Percentiles rank a stretch among this genome's conserved stretches.
Evolutionary conservation across 225 moss, liverwort and hornwort species (phyloP).

Genomic region (Pseudoscleropodium purum): DNA sequence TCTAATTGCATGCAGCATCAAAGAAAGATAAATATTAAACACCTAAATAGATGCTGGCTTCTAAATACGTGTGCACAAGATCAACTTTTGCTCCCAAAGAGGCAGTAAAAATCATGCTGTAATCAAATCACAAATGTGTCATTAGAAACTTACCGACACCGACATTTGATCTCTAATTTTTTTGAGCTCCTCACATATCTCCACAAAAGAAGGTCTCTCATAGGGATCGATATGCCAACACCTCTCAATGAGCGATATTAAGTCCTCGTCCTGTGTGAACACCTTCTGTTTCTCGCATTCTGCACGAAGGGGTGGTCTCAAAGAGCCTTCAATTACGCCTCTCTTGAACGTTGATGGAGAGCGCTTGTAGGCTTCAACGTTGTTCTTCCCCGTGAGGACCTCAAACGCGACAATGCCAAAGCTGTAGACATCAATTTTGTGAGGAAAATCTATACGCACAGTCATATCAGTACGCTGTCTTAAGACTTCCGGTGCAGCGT

Average conservation of each 20-base stretch:
- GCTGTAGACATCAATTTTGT: conserved; percentile 20
- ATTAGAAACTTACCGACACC: background rate
- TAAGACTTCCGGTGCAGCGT: conserved; percentile 10
- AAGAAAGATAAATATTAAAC: background rate
- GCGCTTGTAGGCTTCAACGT: background rate
- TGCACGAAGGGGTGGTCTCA: background rate
- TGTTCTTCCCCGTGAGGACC: conserved; percentile 13
- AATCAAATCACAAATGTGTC: background rate
- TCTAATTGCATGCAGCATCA: background rate
- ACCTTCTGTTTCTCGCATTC: background rate
- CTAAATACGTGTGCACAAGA: background rate
- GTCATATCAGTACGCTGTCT: background rate
- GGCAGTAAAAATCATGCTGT: background rate
- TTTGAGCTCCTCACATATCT: conserved; percentile 2
- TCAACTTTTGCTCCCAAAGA: background rate
- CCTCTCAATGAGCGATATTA: conserved; percentile 7
- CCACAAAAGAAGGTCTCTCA: background rate
- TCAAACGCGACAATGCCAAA: conserved; percentile 22
- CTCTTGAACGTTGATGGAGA: background rate
- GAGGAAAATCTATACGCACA: background rate
- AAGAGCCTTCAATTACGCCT: background rate
- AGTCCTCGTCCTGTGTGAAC: background rate
- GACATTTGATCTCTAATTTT: background rate
- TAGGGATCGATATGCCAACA: background rate
- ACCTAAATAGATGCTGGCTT: background rate